These are phyloP conservation scores for Rugonectria rugulosa DNA, from an alignment of 2,329 filamentous ascomycete species.

Conservation along the genomic window DNA sequence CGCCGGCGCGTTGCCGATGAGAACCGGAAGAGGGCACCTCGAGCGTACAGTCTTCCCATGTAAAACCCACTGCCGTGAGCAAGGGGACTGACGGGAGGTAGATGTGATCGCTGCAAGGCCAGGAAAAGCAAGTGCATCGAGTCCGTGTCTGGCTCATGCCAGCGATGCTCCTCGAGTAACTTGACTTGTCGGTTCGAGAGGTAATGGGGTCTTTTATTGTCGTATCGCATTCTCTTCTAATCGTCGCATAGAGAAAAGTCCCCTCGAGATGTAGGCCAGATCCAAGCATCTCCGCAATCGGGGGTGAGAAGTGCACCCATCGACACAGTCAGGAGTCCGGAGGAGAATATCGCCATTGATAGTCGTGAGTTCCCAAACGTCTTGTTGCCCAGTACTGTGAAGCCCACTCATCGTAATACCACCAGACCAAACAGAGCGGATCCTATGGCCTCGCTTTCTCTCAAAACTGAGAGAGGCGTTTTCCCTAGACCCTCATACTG, in stretches of 20 bases:
- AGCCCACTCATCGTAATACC: background rate
- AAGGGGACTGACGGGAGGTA: background rate
- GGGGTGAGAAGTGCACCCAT: background rate
- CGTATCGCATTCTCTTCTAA: background rate
- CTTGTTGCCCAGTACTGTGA: background rate
- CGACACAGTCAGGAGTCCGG: constrained; percentile 7
- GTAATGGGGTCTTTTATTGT: background rate
- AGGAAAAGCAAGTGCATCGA: constrained; percentile 47
- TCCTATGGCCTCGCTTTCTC: constrained; percentile 40
- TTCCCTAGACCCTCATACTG: constrained; percentile 32
- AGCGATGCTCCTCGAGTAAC: constrained; percentile 38
- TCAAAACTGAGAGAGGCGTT: constrained; percentile 39
- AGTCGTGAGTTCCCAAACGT: constrained; percentile 7
- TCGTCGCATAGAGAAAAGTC: constrained; percentile 14
- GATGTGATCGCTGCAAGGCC: constrained; percentile 45
- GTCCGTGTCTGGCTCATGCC: constrained; percentile 34
- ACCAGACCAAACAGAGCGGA: constrained; percentile 31
- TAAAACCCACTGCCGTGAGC: background rate
- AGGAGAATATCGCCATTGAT: constrained; percentile 28
- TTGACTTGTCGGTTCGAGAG: constrained; percentile 32
- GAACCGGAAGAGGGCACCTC: constrained; percentile 43
- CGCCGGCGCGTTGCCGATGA: constrained; percentile 41
- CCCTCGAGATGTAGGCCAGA: background rate
- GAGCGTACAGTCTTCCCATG: constrained; percentile 29
- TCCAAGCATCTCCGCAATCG: background rate